Evolutionary conservation across 2,329 filamentous ascomycete genomes (phyloP).

Genomic region (Tympanopsis confertula): DNA sequence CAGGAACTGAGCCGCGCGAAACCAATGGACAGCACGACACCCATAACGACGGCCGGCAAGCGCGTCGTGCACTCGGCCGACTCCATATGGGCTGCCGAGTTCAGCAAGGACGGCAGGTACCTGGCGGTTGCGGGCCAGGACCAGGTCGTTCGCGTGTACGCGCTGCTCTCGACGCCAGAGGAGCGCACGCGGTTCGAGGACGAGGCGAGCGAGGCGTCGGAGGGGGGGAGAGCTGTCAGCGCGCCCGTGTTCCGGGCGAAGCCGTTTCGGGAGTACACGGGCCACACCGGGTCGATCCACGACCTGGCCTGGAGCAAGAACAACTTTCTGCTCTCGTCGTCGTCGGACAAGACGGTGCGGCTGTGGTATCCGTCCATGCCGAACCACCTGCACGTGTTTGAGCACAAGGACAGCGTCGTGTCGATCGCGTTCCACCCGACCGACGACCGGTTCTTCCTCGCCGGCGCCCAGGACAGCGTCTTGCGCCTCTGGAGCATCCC

Average conservation of each 20-base stretch:
- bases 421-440: slow-evolving; percentile 88
- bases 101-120: slow-evolving; percentile 83
- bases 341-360: slow-evolving; percentile 94
- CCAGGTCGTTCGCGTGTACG: slow-evolving; percentile 74
- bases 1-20: slow-evolving; percentile 69
- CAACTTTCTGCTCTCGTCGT: slow-evolving; percentile 88
- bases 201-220: slow-evolving; percentile 29
- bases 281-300: slow-evolving; percentile 75
- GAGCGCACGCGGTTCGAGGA: slow-evolving; percentile 66
- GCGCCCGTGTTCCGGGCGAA: slow-evolving; percentile 81
- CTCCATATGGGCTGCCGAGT: slow-evolving; percentile 85
- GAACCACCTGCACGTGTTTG: slow-evolving; percentile 87
- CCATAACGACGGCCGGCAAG: slow-evolving; percentile 14
- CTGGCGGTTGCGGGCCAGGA: slow-evolving; percentile 89
- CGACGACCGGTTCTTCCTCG: slow-evolving; percentile 93
- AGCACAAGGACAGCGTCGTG: slow-evolving; percentile 89
- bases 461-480: slow-evolving; percentile 80
- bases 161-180: slow-evolving; percentile 71
- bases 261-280: slow-evolving; percentile 67
- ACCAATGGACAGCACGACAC: slow-evolving; percentile 12
- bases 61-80: slow-evolving; percentile 30
- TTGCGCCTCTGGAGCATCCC: slow-evolving; percentile 92
- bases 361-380: slow-evolving; percentile 80
- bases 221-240: slow-evolving; percentile 51
- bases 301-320: slow-evolving; percentile 99